Percentiles rank a stretch among this genome's conserved stretches.
Evolutionary conservation across 1,284 basidiomycete genomes (phyloP).

Genomic region (Moesziomyces parantarcticus): DNA sequence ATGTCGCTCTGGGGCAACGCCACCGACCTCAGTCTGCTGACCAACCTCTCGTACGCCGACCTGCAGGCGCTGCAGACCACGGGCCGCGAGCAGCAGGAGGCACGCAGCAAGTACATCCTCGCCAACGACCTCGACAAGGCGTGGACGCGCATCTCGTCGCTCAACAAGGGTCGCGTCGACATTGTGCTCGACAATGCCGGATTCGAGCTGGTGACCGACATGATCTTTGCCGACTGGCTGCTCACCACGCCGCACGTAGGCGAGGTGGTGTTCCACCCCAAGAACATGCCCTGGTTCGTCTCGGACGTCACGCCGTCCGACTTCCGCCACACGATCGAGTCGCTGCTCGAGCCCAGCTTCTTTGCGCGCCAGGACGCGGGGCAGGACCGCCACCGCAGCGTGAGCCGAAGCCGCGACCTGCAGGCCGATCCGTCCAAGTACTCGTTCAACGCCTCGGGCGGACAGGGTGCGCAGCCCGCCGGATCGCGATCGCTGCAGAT

Average conservation of each 20-base stretch:
- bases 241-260: slow-evolving; percentile 55
- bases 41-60: slow-evolving; percentile 81
- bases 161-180: slow-evolving; percentile 78
- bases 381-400: slow-evolving; percentile 42
- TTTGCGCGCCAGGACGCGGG: slow-evolving; percentile 68
- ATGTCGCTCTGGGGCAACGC: slow-evolving; percentile 78
- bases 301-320: slow-evolving; percentile 64
- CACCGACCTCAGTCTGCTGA: slow-evolving; percentile 82
- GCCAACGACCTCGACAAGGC: slow-evolving; percentile 82
- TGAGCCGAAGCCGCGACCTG: slow-evolving; percentile 40
- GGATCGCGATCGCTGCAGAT: slow-evolving; percentile 46
- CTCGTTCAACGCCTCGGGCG: slow-evolving; percentile 37
- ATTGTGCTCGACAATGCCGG: slow-evolving; percentile 90
- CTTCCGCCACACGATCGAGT: slow-evolving; percentile 68
- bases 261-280: slow-evolving; percentile 65
- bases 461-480: slow-evolving; percentile 14
- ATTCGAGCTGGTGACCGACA: slow-evolving; percentile 94
- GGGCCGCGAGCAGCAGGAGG: slow-evolving; percentile 71
- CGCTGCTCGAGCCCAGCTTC: slow-evolving; percentile 72
- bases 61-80: slow-evolving; percentile 84
- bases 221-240: slow-evolving; percentile 90
- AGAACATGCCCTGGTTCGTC: slow-evolving; percentile 67
- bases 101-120: slow-evolving; percentile 76
- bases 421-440: slow-evolving; percentile 44
- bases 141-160: slow-evolving; percentile 78